These are phyloP conservation scores for Gaertneriomyces semiglobifer DNA, from an alignment of 192 early-diverging fungal species.

Conservation along the genomic window DNA sequence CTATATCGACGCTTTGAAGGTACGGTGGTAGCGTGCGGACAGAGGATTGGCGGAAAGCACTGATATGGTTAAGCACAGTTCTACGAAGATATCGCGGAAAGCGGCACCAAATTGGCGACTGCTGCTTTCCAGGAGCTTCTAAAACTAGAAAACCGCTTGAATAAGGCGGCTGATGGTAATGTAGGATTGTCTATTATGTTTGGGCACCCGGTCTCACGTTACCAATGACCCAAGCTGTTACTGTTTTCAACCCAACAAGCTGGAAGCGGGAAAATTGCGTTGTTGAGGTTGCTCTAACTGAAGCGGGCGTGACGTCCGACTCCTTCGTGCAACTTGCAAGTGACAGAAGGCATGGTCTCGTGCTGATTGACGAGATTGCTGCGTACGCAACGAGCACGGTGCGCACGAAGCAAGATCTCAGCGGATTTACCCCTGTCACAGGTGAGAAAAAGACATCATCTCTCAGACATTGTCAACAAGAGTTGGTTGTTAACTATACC, in stretches of 20 bases:
- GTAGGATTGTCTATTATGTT: too few relatives aligned
- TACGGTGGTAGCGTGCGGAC: slow-evolving; percentile 24
- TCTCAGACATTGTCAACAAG: too few relatives aligned
- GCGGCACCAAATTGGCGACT: slow-evolving; percentile 33
- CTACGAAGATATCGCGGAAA: slow-evolving; percentile 43
- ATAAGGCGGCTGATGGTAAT: too few relatives aligned
- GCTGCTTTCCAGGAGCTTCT: slow-evolving; percentile 26
- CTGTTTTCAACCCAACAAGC: slow-evolving; percentile 41
- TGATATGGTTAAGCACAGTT: slow-evolving; percentile 25
- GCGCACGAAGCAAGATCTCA: slow-evolving; percentile 25
- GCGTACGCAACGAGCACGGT: slow-evolving; percentile 16
- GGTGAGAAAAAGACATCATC: slow-evolving; percentile 5
- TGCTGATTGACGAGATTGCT: not conserved
- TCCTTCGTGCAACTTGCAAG: slow-evolving; percentile 14
- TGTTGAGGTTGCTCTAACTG: slow-evolving; percentile 23
- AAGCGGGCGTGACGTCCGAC: too few relatives aligned
- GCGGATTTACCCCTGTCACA: slow-evolving; percentile 29
- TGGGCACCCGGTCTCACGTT: not conserved
- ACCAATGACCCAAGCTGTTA: slow-evolving; percentile 5
- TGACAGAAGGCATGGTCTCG: slow-evolving; percentile 20
- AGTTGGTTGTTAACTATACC: too few relatives aligned
- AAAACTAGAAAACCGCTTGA: too few relatives aligned
- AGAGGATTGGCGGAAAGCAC: not conserved
- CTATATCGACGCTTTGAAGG: slow-evolving; percentile 75
- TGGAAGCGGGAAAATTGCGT: slow-evolving; percentile 29